Evolutionary conservation across 306 rosid species (phyloP), one percentile per base, ranked within the genome.

Genomic region (Dalbergia cultrata): DNA sequence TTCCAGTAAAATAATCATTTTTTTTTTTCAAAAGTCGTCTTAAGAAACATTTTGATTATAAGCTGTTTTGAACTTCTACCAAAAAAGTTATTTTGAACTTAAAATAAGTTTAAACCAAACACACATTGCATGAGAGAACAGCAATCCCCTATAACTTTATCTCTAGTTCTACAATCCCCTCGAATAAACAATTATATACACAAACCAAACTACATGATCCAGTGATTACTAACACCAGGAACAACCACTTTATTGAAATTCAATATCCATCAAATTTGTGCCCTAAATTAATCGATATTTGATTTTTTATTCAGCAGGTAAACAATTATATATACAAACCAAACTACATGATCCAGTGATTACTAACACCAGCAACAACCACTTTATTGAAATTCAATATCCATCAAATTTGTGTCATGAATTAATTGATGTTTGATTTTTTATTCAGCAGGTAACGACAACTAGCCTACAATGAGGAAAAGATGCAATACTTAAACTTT

Each of bases 391-490:
- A 69, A 57, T 56, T 62, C 26, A 7, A 70, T 37, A 76, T 68
- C 65, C 49, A 70, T 49, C 60, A 70, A 60, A 52, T 50, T 50
- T 53, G 69, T 56, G 41, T n/a, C 33, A 31, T 56, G 74, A 64
- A 22, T 77, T 31, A 18, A 56, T 69, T 71, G 82, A 57, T 56
- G 41, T 44, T 77, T 13, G 17, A 13, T 19, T 78, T 83, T 78
- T 64, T 22, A 56, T 72, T 47, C 13, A 18, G 4, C 31, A 35
- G 60, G 61, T 37, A 69, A 37, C 35, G 80, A 53, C 70, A 65
- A 71, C 65, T 78, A 72, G 31, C 59, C 21, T 8, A 8, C 65
- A 43, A 64, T 64, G 60, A 72, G 60, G 72, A 52, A 57, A 72
- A 77, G 65, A 78, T 64, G 43, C 50, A 66, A 77, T 44, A 60